Conservation (phyloP, 306 rosid species). For the Prosopis cineraria region DNA sequence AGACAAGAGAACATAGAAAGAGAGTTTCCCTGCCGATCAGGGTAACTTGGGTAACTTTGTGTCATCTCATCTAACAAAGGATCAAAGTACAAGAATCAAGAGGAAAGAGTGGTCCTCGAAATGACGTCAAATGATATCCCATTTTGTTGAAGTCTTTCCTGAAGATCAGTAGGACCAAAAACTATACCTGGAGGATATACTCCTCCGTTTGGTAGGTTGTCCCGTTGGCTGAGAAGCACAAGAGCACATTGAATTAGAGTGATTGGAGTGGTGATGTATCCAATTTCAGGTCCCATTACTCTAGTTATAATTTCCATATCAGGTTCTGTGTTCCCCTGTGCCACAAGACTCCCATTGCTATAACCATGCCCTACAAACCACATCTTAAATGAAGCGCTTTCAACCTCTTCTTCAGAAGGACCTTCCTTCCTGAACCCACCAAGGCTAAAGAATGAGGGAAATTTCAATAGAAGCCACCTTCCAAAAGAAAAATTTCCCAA, state of each 20-base stretch:
- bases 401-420: conserved; percentile 75
- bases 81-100: conserved; percentile 31
- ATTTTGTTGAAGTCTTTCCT: conserved; percentile 68
- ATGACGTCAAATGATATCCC: conserved; percentile 78
- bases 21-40: not conserved
- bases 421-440: conserved; percentile 80
- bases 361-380: conserved; percentile 85
- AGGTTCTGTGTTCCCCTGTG: conserved; percentile 53
- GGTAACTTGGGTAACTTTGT: not conserved
- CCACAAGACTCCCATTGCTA: conserved; percentile 44
- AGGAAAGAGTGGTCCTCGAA: conserved; percentile 52
- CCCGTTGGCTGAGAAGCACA: conserved; percentile 61
- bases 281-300: conserved; percentile 86
- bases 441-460: conserved; percentile 75
- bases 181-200: conserved; percentile 70
- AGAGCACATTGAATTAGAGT: conserved; percentile 81
- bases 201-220: conserved; percentile 77
- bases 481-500: conserved; percentile 60
- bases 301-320: conserved; percentile 76
- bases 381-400: conserved; percentile 81
- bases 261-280: conserved; percentile 84
- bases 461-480: conserved; percentile 77
- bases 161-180: conserved; percentile 83
- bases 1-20: not conserved
- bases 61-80: not conserved